These are phyloP conservation scores for Trametes punicea DNA, from an alignment of 768 basidiomycete species.

Conservation along the genomic window DNA sequence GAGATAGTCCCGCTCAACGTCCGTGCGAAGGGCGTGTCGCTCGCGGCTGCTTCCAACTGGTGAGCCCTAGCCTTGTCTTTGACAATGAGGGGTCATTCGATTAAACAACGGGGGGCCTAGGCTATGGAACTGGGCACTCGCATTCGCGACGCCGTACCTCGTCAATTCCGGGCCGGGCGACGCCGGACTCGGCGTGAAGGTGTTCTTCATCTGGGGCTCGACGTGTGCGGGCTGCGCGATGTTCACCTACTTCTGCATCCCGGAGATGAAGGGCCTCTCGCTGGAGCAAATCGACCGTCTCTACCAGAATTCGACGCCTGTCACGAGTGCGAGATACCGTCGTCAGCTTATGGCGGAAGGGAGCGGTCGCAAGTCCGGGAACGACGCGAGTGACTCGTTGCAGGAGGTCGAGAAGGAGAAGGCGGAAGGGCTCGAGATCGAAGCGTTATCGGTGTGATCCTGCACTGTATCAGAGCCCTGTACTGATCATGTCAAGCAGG, in stretches of 20 bases:
- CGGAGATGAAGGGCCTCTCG: constrained; percentile 78
- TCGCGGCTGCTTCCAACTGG: constrained; percentile 70
- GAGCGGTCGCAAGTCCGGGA: background rate
- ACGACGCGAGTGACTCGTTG: background rate
- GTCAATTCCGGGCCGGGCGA: constrained; percentile 41
- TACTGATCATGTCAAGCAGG: too few species aligned
- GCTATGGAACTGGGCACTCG: constrained; percentile 69
- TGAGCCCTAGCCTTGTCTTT: background rate
- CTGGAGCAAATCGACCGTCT: constrained; percentile 81
- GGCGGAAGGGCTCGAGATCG: too few species aligned
- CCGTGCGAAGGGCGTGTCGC: constrained; percentile 76
- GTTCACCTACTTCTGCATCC: constrained; percentile 77
- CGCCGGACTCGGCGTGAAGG: constrained; percentile 59
- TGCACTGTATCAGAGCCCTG: too few species aligned
- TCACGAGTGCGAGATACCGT: constrained; percentile 39
- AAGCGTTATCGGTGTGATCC: too few species aligned
- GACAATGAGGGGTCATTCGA: too few species aligned
- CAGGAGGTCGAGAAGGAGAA: background rate
- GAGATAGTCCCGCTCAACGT: constrained; percentile 81
- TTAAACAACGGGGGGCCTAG: too few species aligned
- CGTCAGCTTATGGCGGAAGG: background rate
- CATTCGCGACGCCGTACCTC: constrained; percentile 46
- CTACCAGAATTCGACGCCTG: constrained; percentile 62
- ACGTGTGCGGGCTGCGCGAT: constrained; percentile 66
- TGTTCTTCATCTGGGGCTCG: constrained; percentile 45